These are phyloP conservation scores for Brasenia schreberi DNA, from an alignment of 164 flowering plant genomes.

Conservation along the genomic window DNA sequence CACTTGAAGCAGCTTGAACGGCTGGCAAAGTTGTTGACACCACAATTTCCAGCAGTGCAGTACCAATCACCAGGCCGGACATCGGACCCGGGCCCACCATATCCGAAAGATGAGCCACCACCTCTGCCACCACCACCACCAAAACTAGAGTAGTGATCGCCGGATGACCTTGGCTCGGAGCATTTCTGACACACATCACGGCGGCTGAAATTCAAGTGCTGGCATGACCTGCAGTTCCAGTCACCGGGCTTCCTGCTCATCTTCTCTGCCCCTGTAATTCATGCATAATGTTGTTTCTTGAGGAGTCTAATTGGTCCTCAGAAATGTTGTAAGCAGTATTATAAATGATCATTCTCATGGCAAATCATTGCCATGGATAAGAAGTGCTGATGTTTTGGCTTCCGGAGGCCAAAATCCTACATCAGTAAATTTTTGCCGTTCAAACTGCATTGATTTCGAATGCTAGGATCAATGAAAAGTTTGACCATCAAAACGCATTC, in stretches of 20 bases:
- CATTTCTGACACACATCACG: slow-evolving; percentile 75
- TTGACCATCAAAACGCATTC: too few species aligned
- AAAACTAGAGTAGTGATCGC: slow-evolving; percentile 12
- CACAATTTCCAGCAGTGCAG: slow-evolving; percentile 67
- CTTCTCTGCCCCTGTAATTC: slow-evolving; percentile 5
- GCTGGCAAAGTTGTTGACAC: slow-evolving; percentile 94
- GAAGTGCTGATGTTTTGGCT: neutral
- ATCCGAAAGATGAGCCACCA: slow-evolving; percentile 24
- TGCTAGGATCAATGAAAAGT: too few species aligned
- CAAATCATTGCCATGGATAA: neutral
- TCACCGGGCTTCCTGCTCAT: slow-evolving; percentile 80
- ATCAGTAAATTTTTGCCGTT: neutral
- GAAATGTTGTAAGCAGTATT: neutral
- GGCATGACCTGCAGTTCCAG: slow-evolving; percentile 91
- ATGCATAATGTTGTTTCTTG: too few species aligned
- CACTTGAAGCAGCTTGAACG: slow-evolving; percentile 98
- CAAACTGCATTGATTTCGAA: too few species aligned
- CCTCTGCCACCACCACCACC: slow-evolving; percentile 38
- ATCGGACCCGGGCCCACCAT: slow-evolving; percentile 59
- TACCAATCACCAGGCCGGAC: slow-evolving; percentile 99
- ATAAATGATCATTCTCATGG: neutral
- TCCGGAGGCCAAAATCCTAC: neutral
- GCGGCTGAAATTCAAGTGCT: slow-evolving; percentile 74
- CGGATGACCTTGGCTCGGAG: slow-evolving; percentile 35
- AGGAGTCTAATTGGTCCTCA: neutral